These are phyloP conservation scores for Hyphopichia fennica DNA, from an alignment of 1,139 yeast species.

Conservation along the genomic window DNA sequence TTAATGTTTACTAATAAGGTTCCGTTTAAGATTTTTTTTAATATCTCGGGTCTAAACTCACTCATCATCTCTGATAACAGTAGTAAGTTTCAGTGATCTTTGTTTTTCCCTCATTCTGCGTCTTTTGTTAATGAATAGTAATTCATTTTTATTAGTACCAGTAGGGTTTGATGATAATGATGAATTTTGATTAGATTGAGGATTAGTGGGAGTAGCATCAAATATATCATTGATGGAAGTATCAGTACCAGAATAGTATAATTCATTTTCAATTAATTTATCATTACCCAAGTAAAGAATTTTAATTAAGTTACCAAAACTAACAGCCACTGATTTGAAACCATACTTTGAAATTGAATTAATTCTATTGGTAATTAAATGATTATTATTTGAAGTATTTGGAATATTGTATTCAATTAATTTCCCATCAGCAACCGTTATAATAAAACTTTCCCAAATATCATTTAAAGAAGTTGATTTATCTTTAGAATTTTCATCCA, in stretches of 20 bases:
- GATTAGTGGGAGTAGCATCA: conserved; percentile 14
- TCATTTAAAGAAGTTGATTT: conserved; percentile 19
- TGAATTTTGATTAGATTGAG: neutral
- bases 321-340: conserved; percentile 71
- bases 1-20: no score
- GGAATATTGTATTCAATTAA: conserved; percentile 54
- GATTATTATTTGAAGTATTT: conserved; percentile 27
- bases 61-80: neutral
- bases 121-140: conserved; percentile 52
- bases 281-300: conserved; percentile 71
- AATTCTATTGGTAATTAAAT: conserved; percentile 41
- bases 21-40: no score
- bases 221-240: conserved; percentile 25
- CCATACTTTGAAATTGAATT: conserved; percentile 61
- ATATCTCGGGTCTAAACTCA: no score
- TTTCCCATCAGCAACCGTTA: conserved; percentile 61
- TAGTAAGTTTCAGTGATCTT: neutral
- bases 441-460: conserved; percentile 81
- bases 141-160: conserved; percentile 21
- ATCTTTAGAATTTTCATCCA: neutral
- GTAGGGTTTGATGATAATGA: neutral
- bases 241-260: conserved; percentile 37
- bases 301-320: conserved; percentile 71
- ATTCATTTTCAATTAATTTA: conserved; percentile 42
- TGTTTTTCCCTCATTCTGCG: conserved; percentile 37